Conservation (phyloP, 2,329 filamentous ascomycete species). For the Albifimbria verrucaria region DNA sequence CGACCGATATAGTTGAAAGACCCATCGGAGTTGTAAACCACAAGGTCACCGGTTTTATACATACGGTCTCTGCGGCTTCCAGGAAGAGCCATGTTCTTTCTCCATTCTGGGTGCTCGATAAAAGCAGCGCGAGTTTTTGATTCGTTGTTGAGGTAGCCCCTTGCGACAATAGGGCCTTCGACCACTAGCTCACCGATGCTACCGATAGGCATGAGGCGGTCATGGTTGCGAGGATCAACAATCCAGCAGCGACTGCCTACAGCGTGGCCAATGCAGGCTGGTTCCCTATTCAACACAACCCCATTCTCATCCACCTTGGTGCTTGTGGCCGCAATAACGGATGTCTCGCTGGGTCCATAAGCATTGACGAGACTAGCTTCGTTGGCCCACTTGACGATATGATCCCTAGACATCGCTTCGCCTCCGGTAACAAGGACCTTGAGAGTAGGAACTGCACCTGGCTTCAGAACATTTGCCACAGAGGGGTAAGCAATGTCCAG, state of each 20-base stretch:
- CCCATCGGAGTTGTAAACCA: constrained; percentile 27
- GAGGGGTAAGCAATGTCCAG: constrained; percentile 11
- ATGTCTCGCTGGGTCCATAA: constrained; percentile 7
- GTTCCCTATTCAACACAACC: background rate
- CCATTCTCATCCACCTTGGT: constrained; percentile 29
- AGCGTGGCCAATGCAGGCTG: constrained; percentile 9
- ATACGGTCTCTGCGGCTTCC: constrained; percentile 25
- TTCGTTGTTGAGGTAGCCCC: constrained; percentile 23
- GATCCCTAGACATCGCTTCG: constrained; percentile 1
- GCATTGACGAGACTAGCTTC: constrained; percentile 1
- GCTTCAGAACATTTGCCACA: constrained; percentile 7
- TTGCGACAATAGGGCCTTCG: constrained; percentile 49
- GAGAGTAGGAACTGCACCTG: constrained; percentile 3
- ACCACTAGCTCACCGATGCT: constrained; percentile 38
- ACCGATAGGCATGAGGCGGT: constrained; percentile 15
- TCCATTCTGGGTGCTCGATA: constrained; percentile 6
- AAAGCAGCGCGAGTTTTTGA: constrained; percentile 8
- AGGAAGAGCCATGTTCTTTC: constrained; percentile 2
- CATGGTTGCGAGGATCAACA: constrained; percentile 28
- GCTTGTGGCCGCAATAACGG: constrained; percentile 1
- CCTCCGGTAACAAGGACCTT: constrained; percentile 2
- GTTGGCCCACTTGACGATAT: constrained; percentile 2
- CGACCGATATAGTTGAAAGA: constrained; percentile 50
- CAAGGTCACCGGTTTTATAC: constrained; percentile 47
- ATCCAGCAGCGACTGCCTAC: constrained; percentile 27